A percentile compares a stretch with the other conserved stretches of the same genome.
phyloP scores from a whole-genome alignment of 306 rosid genomes.

The Cyclanthera cordifolia region DNA sequence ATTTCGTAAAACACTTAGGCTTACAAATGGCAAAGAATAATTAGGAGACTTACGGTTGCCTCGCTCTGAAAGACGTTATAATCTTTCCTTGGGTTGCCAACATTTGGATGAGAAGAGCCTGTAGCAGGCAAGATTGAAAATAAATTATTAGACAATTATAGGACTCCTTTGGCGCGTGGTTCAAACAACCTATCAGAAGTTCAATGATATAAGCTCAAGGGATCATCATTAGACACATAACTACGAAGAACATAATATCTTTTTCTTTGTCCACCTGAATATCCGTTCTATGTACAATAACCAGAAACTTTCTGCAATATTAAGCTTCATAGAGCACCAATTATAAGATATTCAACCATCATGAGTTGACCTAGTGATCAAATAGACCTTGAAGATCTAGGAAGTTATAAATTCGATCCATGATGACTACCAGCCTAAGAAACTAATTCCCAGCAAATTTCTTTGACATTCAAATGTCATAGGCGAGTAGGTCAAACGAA shows the following conservation, averaged over 20 bases:
- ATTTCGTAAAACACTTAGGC: background rate
- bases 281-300: background rate
- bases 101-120: constrained; percentile 45
- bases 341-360: no score
- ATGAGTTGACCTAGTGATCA: no score
- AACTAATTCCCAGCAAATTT: no score
- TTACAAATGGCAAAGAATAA: background rate
- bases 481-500: no score
- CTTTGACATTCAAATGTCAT: no score
- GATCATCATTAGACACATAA: background rate
- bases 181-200: background rate
- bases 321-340: background rate
- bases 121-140: constrained; percentile 7
- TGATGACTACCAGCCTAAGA: no score
- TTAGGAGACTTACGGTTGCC: constrained; percentile 29
- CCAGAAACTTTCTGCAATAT: background rate
- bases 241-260: background rate
- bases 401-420: no score
- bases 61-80: constrained; percentile 25
- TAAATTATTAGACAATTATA: background rate
- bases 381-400: no score
- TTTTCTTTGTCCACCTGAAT: background rate
- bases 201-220: background rate
- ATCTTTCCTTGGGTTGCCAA: constrained; percentile 47
- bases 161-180: background rate